Base-by-base conservation (phyloP, 2,329 filamentous ascomycete genomes). In the Cytospora piceicola region DNA sequence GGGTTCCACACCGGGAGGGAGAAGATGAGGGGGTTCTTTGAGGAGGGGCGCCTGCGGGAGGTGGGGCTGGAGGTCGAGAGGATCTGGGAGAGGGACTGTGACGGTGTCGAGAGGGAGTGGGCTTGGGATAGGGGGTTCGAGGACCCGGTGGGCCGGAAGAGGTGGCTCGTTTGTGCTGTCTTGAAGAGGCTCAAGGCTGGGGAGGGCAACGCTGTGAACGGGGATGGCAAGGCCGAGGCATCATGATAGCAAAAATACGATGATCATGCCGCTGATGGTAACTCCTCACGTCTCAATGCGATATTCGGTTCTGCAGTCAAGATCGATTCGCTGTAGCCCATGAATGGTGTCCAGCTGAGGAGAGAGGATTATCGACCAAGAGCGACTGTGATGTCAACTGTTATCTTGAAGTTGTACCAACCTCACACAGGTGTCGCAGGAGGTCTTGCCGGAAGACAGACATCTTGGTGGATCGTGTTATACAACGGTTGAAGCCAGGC, bases 1-100 rank as follows among this genome's bases (percentile, higher is more conserved):
- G 90, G 88, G 0, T 91, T 93, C 70, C 90, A 93, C 72, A 91
- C 90, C 0, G 90, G 90, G 0, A 80, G 90, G 42, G 80, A 80
- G 24, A 88, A 88, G 74, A 82, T 92, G 78, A 80, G 80, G n/a
- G 81, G 77, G 0, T 93, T 93, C 77, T 92, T 90, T 72, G 83
- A 82, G 15, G 72, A 69, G 5, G 73, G 70, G 8, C 79, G 77
- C 15, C 78, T 90, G 55, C 74, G 71, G 0, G 75, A 77, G 59
- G 79, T 77, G 22, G 84, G 83, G 2, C 77, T 92, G 54, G 85
- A 85, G 72, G 75, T 90, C 3, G 89, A 91, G 73, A 76, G 80
- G 32, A 87, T 92, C 24, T 90, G 84, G 80, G 90, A 93, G 77
- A 83, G 88, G 74, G 86, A 92, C 74, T 89, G 85, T 17, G 82